Evolutionary conservation across 306 rosid genomes (phyloP), one percentile per base, ranked within the genome.

Genomic region (Vigna unguiculata): DNA sequence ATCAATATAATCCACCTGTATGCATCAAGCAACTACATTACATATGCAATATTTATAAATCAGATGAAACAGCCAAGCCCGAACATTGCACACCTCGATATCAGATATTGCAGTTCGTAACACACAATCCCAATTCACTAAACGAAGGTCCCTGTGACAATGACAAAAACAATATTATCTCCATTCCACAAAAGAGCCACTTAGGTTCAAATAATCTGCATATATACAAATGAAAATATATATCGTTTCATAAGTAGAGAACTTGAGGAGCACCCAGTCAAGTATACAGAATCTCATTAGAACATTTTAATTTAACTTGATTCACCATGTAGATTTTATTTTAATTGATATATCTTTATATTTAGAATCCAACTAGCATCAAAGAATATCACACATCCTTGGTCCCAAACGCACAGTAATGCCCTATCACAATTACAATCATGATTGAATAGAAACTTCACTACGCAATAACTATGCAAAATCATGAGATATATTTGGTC

Each of bases 31-130:
- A 80, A 69, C 45, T 59, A 41, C 46, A 45, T 77, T 32, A 47
- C 68, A 83, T 68, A 40, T 36, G 4, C 21, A 60, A 30, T 60
- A 30, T 12, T 30, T 49, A 75, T 40, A 58, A 38, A 40, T 71
- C 59, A 43, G 21, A 58, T 45, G 40, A 49, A 62, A 69, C n/a
- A 76, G 53, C 64, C 25, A 46, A 54, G 32, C n/a, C 47, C 19
- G 55, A n/a, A 13, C 24, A 61, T 25, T 25, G 61, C 85, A 58
- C 81, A 87, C 99, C 97, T 95, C 97, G 51, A 95, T 90, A 77
- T 95, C 99, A 82, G 99, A 95, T 84, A 92, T 85, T 65, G 98
- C 99, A 7, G 99, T 95, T 54, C 93, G 89, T 80, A 95, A 82
- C 43, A 89, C 87, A 83, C 96, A 91, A 84, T 92, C 98, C 98